phyloP scores from a whole-genome alignment of 441 rosid genomes.

The Oxalis stricta region DNA sequence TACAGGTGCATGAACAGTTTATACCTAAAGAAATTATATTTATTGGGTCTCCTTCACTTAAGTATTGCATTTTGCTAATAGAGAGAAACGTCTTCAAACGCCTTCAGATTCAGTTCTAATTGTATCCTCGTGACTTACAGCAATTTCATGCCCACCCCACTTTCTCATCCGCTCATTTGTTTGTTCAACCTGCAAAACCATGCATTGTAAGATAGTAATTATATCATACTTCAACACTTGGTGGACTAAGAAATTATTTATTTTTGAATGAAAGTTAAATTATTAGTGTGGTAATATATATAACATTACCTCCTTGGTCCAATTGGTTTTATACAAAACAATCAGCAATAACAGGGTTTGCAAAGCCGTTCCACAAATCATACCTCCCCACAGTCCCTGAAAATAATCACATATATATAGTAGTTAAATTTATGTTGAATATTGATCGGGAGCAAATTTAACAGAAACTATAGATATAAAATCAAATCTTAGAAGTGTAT shows the following conservation, averaged over 20 bases:
- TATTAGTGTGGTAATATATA: no score
- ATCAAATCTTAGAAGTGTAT: not conserved
- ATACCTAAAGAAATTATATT: no score
- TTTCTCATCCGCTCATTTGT: constrained; percentile 47
- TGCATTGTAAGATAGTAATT: not conserved
- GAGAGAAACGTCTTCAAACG: no score
- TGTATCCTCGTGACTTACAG: no score
- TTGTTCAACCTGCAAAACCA: constrained; percentile 53
- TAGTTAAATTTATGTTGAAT: not conserved
- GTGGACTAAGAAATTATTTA: not conserved
- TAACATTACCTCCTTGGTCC: constrained; percentile 65
- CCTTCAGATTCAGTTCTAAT: no score
- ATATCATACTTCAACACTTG: not conserved
- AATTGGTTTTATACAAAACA: constrained; percentile 55
- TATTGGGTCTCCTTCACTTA: no score
- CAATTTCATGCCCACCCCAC: constrained; percentile 54
- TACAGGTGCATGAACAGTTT: no score
- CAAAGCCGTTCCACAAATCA: constrained; percentile 59
- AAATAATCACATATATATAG: not conserved
- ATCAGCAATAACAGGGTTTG: constrained; percentile 50
- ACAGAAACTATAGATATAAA: not conserved
- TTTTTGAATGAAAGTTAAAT: not conserved
- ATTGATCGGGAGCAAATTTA: not conserved
- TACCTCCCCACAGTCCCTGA: constrained; percentile 82
- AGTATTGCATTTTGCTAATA: no score